Conservation (phyloP, 331 rosid species). For the Erythrophleum ivorense region DNA sequence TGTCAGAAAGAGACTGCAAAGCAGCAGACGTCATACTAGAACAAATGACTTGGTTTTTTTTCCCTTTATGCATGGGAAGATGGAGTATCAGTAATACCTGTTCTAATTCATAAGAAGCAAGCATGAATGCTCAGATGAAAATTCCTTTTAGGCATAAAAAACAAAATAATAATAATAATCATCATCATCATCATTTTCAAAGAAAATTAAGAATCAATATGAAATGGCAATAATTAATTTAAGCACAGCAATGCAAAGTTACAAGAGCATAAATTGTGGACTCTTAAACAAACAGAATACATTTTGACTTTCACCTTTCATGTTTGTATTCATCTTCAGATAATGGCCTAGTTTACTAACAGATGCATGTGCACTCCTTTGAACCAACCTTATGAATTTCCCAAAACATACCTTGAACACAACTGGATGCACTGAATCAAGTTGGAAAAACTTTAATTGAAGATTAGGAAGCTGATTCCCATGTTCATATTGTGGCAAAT, state of each 20-base stretch:
- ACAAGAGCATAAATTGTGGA: conserved; percentile 2
- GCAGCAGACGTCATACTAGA: not conserved
- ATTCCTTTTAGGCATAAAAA: not conserved
- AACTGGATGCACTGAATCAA: conserved; percentile 66
- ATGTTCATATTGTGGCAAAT: conserved; percentile 68
- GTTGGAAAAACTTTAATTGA: conserved; percentile 58
- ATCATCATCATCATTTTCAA: not conserved
- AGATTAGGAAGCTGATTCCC: conserved; percentile 66
- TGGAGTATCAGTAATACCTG: not conserved
- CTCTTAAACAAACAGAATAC: not conserved
- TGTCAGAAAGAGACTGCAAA: conserved; percentile 1
- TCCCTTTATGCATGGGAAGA: conserved; percentile 2
- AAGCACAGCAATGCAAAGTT: not conserved
- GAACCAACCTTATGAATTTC: conserved; percentile 21
- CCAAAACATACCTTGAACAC: conserved; percentile 56
- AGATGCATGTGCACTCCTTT: conserved; percentile 10
- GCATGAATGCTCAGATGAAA: not conserved
- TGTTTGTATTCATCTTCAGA: conserved; percentile 8
- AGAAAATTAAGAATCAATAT: conserved; percentile 11
- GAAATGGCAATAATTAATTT: not conserved
- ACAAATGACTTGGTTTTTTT: not conserved
- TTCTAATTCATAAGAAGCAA: not conserved
- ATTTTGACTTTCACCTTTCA: not conserved
- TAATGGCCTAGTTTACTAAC: conserved; percentile 8
- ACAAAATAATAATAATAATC: not conserved